Conservation (phyloP, 2,329 filamentous ascomycete genomes). For the Zymoseptoria tritici region DNA sequence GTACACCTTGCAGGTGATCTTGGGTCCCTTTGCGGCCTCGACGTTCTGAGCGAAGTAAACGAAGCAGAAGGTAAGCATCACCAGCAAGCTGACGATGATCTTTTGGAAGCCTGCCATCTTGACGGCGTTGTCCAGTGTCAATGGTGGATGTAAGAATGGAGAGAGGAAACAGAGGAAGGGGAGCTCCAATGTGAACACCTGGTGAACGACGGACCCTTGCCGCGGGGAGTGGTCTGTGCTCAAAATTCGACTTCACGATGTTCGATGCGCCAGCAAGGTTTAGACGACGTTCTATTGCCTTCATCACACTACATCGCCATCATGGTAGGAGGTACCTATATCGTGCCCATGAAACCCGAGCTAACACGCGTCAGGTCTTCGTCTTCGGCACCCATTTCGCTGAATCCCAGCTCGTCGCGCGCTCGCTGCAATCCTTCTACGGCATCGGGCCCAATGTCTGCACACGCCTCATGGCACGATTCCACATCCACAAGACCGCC, state of each 20-base stretch:
- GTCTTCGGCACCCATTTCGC: slow-evolving; percentile 81
- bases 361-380: slow-evolving; percentile 40
- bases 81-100: slow-evolving; percentile 61
- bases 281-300: background rate
- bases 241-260: background rate
- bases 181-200: background rate
- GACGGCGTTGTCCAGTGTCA: slow-evolving; percentile 16
- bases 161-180: background rate
- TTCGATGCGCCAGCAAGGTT: background rate
- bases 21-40: slow-evolving; percentile 70
- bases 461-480: slow-evolving; percentile 73
- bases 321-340: slow-evolving; percentile 6
- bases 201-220: background rate
- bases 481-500: slow-evolving; percentile 77
- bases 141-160: background rate
- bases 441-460: slow-evolving; percentile 67
- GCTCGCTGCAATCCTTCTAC: slow-evolving; percentile 75
- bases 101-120: slow-evolving; percentile 70
- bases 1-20: slow-evolving; percentile 53
- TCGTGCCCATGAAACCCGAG: background rate
- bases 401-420: slow-evolving; percentile 65
- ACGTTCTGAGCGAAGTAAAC: slow-evolving; percentile 68
- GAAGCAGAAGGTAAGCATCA: slow-evolving; percentile 68
- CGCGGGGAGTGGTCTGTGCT: background rate
- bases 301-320: background rate